phyloP scores from a whole-genome alignment of 345 rosid species.

The Gossypioides kirkii region DNA sequence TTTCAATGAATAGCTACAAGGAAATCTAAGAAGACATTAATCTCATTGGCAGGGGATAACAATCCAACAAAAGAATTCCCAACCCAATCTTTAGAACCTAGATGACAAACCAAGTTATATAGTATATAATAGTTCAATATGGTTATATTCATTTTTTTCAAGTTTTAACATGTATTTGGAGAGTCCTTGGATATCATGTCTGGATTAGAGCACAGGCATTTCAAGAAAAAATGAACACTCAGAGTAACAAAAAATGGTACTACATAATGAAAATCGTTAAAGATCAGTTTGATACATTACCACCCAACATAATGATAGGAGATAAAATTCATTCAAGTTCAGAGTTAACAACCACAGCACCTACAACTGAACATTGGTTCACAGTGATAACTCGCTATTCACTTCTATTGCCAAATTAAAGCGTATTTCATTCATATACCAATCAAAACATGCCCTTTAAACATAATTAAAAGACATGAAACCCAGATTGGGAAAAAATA shows the following conservation, averaged over 20 bases:
- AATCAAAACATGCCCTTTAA: background rate
- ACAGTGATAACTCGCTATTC: background rate
- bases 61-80: slow-evolving; percentile 6
- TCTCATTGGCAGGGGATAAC: background rate
- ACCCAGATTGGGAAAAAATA: background rate
- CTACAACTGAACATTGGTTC: background rate
- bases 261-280: background rate
- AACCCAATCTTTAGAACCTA: background rate
- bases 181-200: background rate
- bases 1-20: background rate
- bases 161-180: background rate
- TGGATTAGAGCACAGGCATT: background rate
- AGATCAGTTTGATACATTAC: background rate
- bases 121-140: background rate
- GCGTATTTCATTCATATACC: no score
- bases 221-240: background rate
- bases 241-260: background rate
- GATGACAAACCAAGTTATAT: background rate
- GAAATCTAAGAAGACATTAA: background rate
- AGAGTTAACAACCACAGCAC: background rate
- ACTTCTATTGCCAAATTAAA: background rate
- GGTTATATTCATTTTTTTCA: background rate
- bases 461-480: background rate
- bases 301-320: no score
- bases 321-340: background rate